A percentile compares a stretch with the other conserved stretches of the same genome.
Conservation (phyloP, 192 early-diverging fungal genomes). For the Coemansia sp. region DNA sequence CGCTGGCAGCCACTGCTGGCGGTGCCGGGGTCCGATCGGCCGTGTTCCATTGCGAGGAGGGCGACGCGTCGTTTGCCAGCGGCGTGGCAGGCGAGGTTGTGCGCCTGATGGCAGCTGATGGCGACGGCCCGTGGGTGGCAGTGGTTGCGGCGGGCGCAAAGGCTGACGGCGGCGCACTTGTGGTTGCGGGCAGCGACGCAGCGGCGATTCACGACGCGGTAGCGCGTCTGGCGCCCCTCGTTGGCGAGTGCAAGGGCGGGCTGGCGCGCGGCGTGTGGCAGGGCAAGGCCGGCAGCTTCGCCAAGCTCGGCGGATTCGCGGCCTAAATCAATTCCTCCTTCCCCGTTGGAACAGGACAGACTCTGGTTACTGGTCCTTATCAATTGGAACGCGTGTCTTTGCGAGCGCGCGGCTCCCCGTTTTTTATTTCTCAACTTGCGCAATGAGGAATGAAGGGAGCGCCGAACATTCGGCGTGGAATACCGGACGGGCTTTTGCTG, state of each 20-base stretch:
- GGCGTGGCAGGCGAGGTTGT: constrained; percentile 10
- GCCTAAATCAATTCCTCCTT: no score
- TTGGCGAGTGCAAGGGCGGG: constrained; percentile 22
- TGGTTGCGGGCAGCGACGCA: constrained; percentile 7
- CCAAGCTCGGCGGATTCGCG: constrained; percentile 2
- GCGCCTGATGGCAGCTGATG: constrained; percentile 3
- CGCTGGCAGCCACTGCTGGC: not conserved
- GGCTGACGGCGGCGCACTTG: constrained; percentile 16
- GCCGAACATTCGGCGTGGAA: no score
- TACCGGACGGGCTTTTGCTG: no score
- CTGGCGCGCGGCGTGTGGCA: constrained; percentile 21
- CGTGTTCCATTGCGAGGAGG: constrained; percentile 24
- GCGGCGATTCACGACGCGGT: constrained; percentile 1
- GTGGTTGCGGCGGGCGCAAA: constrained; percentile 17
- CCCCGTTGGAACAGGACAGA: no score
- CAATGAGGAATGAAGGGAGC: no score
- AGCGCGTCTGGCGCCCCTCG: constrained; percentile 2
- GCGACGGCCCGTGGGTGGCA: constrained; percentile 5
- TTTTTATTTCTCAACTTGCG: no score
- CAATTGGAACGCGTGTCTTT: no score
- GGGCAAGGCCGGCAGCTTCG: constrained; percentile 14
- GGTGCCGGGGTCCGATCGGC: not conserved
- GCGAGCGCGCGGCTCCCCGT: no score
- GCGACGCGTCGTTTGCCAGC: constrained; percentile 20
- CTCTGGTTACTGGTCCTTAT: no score